phyloP scores from a whole-genome alignment of 2,329 filamentous ascomycete species.

The Thyridium curvatum region DNA sequence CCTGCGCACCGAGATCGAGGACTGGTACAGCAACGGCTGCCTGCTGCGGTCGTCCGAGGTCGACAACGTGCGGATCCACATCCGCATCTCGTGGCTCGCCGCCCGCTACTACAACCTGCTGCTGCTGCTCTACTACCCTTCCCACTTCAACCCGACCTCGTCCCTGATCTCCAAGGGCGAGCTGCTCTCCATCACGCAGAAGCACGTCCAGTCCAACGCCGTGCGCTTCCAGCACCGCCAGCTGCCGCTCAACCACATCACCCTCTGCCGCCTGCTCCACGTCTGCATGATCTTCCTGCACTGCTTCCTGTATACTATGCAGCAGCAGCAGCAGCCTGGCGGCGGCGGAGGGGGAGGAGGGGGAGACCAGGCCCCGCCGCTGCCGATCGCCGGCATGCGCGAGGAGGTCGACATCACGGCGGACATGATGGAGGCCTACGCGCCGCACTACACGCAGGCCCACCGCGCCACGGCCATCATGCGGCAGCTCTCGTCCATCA shows the following conservation, averaged over 20 bases:
- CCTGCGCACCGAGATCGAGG: conserved; percentile 32
- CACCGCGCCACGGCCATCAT: conserved; percentile 24
- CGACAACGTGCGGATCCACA: conserved; percentile 38
- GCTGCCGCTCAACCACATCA: conserved; percentile 34
- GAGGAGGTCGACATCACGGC: conserved; percentile 26
- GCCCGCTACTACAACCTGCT: conserved; percentile 37
- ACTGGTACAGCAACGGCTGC: conserved; percentile 39
- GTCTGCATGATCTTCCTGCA: conserved; percentile 29
- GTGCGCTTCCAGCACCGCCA: conserved; percentile 33
- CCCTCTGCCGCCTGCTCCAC: conserved; percentile 29
- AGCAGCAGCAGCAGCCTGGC: too few species aligned
- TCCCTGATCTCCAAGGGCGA: conserved; percentile 21
- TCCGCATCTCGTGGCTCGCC: conserved; percentile 35
- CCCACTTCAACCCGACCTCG: conserved; percentile 28
- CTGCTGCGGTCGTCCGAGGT: conserved; percentile 33
- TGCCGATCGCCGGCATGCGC: conserved; percentile 15
- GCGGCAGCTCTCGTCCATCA: conserved; percentile 16
- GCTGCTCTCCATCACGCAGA: conserved; percentile 29
- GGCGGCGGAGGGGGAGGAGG: conserved; percentile 4
- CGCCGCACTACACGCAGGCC: conserved; percentile 22
- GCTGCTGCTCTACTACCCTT: conserved; percentile 34
- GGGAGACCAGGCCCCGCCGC: conserved; percentile 1
- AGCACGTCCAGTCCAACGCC: conserved; percentile 33
- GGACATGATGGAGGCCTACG: conserved; percentile 28
- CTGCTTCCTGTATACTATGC: conserved; percentile 10